Conservation (phyloP, 2,329 filamentous ascomycete species). For the Fusarium liriodendri region DNA sequence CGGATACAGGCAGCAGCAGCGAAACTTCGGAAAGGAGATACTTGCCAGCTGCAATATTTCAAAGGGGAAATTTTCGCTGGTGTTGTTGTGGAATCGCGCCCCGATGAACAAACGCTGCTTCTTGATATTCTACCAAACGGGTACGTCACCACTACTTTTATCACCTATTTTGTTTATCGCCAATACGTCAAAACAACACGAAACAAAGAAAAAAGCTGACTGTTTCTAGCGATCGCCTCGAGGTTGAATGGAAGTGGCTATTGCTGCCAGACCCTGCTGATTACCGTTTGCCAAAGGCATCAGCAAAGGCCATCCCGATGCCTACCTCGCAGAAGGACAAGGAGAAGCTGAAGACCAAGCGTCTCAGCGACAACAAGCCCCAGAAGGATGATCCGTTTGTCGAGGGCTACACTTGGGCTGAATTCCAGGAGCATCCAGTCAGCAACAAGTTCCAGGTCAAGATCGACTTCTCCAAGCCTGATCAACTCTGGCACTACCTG, state of each 20-base stretch:
- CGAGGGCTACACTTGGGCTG: conserved; percentile 79
- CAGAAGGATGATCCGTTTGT: conserved; percentile 74
- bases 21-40: conserved; percentile 76
- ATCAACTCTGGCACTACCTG: conserved; percentile 90
- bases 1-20: conserved; percentile 76
- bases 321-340: conserved; percentile 71
- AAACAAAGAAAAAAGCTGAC: conserved; percentile 53
- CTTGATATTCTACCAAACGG: conserved; percentile 87
- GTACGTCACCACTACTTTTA: conserved; percentile 60
- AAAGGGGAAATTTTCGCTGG: conserved; percentile 92
- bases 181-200: neutral
- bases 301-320: conserved; percentile 77
- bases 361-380: conserved; percentile 70
- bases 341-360: conserved; percentile 75
- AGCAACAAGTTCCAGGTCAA: conserved; percentile 72
- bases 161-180: neutral
- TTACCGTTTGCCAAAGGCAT: conserved; percentile 79
- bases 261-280: conserved; percentile 78
- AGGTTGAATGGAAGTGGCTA: conserved; percentile 88
- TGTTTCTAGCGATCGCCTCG: conserved; percentile 72
- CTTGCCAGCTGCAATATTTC: conserved; percentile 88
- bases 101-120: conserved; percentile 79
- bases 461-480: conserved; percentile 76
- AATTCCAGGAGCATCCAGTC: conserved; percentile 76
- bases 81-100: conserved; percentile 84